Evolutionary conservation across 1,284 basidiomycete genomes (phyloP).

Genomic region (Ceratobasidium sp.): DNA sequence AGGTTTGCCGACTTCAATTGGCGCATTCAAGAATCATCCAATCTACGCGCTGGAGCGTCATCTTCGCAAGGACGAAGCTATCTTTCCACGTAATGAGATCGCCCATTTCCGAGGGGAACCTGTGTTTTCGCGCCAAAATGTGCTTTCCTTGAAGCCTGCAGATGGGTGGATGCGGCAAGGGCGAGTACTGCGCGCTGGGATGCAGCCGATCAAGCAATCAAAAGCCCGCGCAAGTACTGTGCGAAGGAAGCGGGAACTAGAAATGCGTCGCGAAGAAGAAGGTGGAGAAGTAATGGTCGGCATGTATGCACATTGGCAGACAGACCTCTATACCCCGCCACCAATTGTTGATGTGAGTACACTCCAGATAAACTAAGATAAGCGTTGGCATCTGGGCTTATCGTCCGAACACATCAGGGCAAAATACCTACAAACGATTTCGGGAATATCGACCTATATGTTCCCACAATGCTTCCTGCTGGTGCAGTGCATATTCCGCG

Average conservation of each 20-base stretch:
- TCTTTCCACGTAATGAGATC: constrained; percentile 86
- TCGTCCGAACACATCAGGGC: constrained; percentile 69
- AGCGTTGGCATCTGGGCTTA: constrained; percentile 3
- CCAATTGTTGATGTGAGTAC: constrained; percentile 84
- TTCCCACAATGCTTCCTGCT: constrained; percentile 92
- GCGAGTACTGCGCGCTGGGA: constrained; percentile 77
- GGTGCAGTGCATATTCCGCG: constrained; percentile 92
- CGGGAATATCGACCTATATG: constrained; percentile 97
- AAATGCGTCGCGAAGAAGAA: constrained; percentile 71
- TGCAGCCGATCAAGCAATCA: constrained; percentile 91
- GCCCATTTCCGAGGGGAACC: constrained; percentile 94
- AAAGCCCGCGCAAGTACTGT: constrained; percentile 91
- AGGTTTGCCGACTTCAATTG: constrained; percentile 94
- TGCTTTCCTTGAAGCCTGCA: constrained; percentile 87
- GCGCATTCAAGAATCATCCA: constrained; percentile 97
- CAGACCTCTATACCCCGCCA: constrained; percentile 82
- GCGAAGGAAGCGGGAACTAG: constrained; percentile 84
- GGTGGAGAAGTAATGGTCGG: constrained; percentile 66
- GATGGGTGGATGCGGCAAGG: constrained; percentile 97
- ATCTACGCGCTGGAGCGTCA: constrained; percentile 92
- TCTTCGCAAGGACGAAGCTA: constrained; percentile 89
- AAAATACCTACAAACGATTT: constrained; percentile 95
- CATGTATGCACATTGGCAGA: constrained; percentile 89
- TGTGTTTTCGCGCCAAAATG: constrained; percentile 90
- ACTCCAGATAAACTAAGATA: not conserved